Base-by-base conservation (phyloP, 2,329 filamentous ascomycete genomes). In the Laburnicola sp. region DNA sequence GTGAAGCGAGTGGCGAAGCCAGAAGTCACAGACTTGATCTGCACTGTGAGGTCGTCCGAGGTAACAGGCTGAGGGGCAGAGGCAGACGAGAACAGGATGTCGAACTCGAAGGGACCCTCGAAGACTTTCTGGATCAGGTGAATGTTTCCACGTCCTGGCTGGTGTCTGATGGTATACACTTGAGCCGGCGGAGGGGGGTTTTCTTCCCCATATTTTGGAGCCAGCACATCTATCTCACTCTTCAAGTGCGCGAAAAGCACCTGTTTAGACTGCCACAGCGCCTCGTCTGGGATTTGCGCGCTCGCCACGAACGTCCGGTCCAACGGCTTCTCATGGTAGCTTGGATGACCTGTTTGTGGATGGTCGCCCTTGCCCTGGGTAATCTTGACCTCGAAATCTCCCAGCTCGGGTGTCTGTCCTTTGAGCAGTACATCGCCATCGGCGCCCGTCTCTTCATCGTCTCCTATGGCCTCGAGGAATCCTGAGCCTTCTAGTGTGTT, bases 111-210 rank as follows among this genome's bases (percentile, higher is more conserved):
- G 1, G 86, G 73, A 1, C 94, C 93, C 63, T 92, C 83, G 63
- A 96, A 97, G 2, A 91, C 84, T 75, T 96, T 97, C 74, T 99
- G 91, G 11, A 97, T 80, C 35, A 96, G 76, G 58, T 99, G 93
- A 10, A 90, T 76, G 66, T 97, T 97, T 27, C 91, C 93, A 9
- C 74, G 64, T 4, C 82, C 84, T 2, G 88, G 86, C 28, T 76
- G 73, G 69, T 96, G 87, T 38, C 79, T 74, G 47, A 97, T 80
- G 5, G 89, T 89, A 72, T 95, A 97, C 0, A 92, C 81, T 70
- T 94, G 89, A 76, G 87, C 91, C 2, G 93, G 87, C 7, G 92
- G 91, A 6, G 92, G 88, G 40, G 89, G 82, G 54, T 86, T 82
- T 22, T 72, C 61, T 40, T 82, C 73, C 26, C 80, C 82, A 69